Percentiles rank a stretch among this genome's conserved stretches.
phyloP scores from a whole-genome alignment of 2,329 filamentous ascomycete genomes.

The Ilyonectria sp. region DNA sequence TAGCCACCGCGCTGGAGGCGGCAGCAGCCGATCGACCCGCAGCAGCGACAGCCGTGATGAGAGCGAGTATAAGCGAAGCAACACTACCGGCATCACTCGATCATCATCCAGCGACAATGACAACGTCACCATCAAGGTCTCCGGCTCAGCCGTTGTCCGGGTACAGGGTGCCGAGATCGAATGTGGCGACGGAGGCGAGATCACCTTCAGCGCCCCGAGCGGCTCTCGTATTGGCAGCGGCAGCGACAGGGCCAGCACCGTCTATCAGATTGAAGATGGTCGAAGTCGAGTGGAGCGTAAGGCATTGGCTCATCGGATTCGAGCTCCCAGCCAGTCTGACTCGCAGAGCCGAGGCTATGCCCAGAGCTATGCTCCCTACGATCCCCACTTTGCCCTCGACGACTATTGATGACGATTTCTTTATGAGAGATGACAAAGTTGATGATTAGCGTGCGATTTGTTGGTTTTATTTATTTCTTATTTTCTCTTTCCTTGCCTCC shows the following conservation, averaged over 20 bases:
- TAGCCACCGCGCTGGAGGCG: conserved; percentile 60
- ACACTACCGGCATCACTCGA: conserved; percentile 73
- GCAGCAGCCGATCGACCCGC: conserved; percentile 70
- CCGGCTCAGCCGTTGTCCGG: conserved; percentile 69
- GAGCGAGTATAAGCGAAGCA: conserved; percentile 74
- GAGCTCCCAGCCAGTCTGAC: conserved; percentile 66
- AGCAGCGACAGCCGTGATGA: conserved; percentile 75
- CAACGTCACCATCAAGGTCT: conserved; percentile 74
- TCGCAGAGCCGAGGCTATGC: conserved; percentile 57
- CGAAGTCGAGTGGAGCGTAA: conserved; percentile 60
- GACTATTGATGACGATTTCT: conserved; percentile 50
- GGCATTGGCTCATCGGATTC: conserved; percentile 60
- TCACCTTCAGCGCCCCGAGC: conserved; percentile 64
- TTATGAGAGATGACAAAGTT: conserved; percentile 50
- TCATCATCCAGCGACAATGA: conserved; percentile 67
- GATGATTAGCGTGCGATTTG: conserved; percentile 47
- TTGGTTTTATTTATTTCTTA: conserved; percentile 37
- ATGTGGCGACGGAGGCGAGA: conserved; percentile 72
- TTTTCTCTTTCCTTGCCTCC: conserved; percentile 37
- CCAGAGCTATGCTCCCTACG: conserved; percentile 51
- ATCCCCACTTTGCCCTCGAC: conserved; percentile 47
- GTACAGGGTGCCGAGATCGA: conserved; percentile 72
- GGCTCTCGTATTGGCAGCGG: conserved; percentile 63
- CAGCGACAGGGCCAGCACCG: conserved; percentile 67
- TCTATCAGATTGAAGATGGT: conserved; percentile 65